Evolutionary conservation across 2,329 filamentous ascomycete species (phyloP), one percentile per base, ranked within the genome.

Genomic region (Talaromyces sp.): DNA sequence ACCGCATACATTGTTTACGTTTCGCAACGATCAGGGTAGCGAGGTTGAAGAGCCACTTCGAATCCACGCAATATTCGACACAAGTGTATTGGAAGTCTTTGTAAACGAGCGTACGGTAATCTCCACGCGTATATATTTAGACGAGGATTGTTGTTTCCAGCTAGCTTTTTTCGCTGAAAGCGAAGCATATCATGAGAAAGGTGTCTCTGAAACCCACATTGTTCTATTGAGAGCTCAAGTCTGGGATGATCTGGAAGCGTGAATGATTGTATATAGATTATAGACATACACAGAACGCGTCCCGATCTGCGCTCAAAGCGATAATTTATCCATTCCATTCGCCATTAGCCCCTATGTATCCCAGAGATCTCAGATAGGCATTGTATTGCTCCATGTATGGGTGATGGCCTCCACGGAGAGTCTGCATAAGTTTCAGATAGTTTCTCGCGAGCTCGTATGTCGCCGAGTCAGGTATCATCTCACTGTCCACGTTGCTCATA

Each of bases 381-480:
- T 70, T 72, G 56, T 73, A 77, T 56, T 73, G 74, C 54, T 75
- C 71, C 66, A 76, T 61, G 35, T 72, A 78, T 7, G 75, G 75
- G 63, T 78, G 75, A 35, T 74, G 75, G 4, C 75, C 75, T 31
- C 75, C 75, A 2, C 75, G 74, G 47, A 78, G 73, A 43, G 69
- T 76, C 54, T 64, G 71, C 49, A 78, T 59, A 17, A 77, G 64
- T n/a, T 74, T 67, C 59, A 78, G 22, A 15, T 73, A 78, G 49
- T 75, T 70, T 33, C 73, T 70, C 9, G 72, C 72, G 6, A 78
- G 65, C 11, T 61, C 61, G 27, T 74, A 71, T 33, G 65, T 63
- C 13, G 68, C 60, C 6, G 41, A 22, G 27, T 58, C 50, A 1
- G 41, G 25, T 62, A 54, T 47, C 37, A 49, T 56, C 0, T 49